A percentile compares a stretch with the other conserved stretches of the same genome.
phyloP scores from a whole-genome alignment of 768 basidiomycete genomes.

The Coprinopsis cinerea region DNA sequence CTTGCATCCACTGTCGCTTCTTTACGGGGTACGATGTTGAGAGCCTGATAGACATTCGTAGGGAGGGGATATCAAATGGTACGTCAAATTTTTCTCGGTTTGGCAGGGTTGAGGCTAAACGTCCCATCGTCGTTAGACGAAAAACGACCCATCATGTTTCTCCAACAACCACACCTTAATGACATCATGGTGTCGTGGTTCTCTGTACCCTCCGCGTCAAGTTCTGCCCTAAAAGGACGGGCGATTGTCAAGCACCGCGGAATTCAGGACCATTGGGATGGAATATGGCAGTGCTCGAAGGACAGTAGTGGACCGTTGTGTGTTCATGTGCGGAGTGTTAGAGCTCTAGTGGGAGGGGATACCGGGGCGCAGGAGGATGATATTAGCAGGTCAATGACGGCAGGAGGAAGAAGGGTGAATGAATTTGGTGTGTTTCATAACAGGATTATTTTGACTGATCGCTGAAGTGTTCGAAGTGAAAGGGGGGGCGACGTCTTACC shows the following conservation, averaged over 20 bases:
- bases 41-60: neutral
- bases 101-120: neutral
- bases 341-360: neutral
- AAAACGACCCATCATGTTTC: neutral
- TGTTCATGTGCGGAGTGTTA: neutral
- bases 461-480: too few relatives aligned
- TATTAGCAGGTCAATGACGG: neutral
- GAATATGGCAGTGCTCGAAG: slow-evolving; percentile 1
- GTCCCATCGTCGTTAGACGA: neutral
- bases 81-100: too few relatives aligned
- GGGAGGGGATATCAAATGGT: neutral
- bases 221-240: neutral
- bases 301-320: neutral
- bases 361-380: too few relatives aligned
- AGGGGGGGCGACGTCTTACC: too few relatives aligned
- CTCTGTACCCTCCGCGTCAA: neutral
- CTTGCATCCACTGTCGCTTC: slow-evolving; percentile 1
- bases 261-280: neutral
- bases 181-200: neutral
- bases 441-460: too few relatives aligned
- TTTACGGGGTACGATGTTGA: slow-evolving; percentile 2
- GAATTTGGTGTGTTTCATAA: too few relatives aligned
- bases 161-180: neutral
- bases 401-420: too few relatives aligned
- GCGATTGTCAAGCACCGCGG: slow-evolving; percentile 3